Evolutionary conservation across 371 early-diverging fungal genomes (phyloP).

Genomic region (Umbelopsis sp.): DNA sequence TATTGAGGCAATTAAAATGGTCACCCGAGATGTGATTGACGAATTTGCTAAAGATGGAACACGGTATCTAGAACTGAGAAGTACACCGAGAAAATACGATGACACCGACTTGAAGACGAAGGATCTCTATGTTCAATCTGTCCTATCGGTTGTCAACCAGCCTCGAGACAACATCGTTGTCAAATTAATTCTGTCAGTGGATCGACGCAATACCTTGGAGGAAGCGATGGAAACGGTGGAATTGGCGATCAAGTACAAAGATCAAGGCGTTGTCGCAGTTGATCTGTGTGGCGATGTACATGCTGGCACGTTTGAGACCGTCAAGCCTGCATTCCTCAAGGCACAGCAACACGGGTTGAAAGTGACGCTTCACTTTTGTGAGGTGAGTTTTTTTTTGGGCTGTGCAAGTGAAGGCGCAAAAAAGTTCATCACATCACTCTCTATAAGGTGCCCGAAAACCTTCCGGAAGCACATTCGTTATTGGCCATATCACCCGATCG

Average conservation of each 20-base stretch:
- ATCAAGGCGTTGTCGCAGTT: constrained; percentile 58
- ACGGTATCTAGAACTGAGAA: constrained; percentile 64
- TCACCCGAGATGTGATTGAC: constrained; percentile 49
- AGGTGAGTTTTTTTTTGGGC: constrained; percentile 31
- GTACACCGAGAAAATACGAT: constrained; percentile 55
- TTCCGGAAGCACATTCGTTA: constrained; percentile 48
- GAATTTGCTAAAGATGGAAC: constrained; percentile 62
- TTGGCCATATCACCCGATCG: constrained; percentile 52
- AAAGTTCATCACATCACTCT: neutral
- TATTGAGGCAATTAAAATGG: constrained; percentile 42
- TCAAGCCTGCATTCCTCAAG: constrained; percentile 55
- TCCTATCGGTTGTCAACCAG: constrained; percentile 44
- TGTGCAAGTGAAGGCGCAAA: no score
- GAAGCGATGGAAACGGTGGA: constrained; percentile 59
- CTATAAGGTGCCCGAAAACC: constrained; percentile 33
- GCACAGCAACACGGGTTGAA: constrained; percentile 55
- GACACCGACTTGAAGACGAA: constrained; percentile 55
- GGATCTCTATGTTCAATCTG: constrained; percentile 50
- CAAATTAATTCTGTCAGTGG: constrained; percentile 57
- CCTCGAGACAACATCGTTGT: constrained; percentile 46
- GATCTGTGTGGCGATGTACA: constrained; percentile 69
- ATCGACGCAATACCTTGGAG: constrained; percentile 57
- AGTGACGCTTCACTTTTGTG: constrained; percentile 65
- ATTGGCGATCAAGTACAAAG: constrained; percentile 51
- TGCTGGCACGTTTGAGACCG: constrained; percentile 43